Percentiles rank a stretch among this genome's conserved stretches.
Evolutionary conservation across 179 eudicot genomes (phyloP).

Genomic region (Amaranthus tricolor): DNA sequence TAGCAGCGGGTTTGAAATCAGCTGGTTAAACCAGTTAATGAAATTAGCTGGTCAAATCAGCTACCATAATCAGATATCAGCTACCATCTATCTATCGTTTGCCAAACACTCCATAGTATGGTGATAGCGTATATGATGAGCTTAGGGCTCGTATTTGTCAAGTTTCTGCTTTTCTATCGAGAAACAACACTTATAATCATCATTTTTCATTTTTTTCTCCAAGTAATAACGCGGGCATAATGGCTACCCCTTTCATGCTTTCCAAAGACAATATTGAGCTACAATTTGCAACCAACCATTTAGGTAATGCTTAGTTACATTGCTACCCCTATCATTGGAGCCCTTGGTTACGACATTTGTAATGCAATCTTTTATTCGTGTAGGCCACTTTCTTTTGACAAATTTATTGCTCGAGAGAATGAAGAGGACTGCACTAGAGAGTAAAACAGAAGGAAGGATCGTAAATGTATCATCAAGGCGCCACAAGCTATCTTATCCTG

Average conservation of each 20-base stretch:
- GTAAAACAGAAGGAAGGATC: constrained; percentile 61
- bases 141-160: background rate
- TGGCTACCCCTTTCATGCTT: constrained; percentile 53
- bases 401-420: constrained; percentile 57
- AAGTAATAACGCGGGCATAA: constrained; percentile 77
- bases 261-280: constrained; percentile 67
- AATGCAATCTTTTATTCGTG: constrained; percentile 13
- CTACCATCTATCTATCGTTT: too few relatives aligned
- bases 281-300: constrained; percentile 68
- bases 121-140: background rate
- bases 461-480: constrained; percentile 63
- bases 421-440: constrained; percentile 48
- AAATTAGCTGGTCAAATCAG: too few relatives aligned
- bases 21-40: too few relatives aligned
- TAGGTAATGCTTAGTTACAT: constrained; percentile 48
- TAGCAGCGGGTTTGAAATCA: too few relatives aligned
- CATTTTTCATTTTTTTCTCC: background rate
- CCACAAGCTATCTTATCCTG: constrained; percentile 36
- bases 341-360: background rate
- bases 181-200: background rate
- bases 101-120: background rate
- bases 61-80: too few relatives aligned
- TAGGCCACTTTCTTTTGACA: constrained; percentile 76
- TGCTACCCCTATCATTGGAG: background rate
- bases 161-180: constrained; percentile 5